Evolutionary conservation across 176 grass and related monocot genomes (phyloP), one percentile per base, ranked within the genome.

Genomic region (Lolium perenne): DNA sequence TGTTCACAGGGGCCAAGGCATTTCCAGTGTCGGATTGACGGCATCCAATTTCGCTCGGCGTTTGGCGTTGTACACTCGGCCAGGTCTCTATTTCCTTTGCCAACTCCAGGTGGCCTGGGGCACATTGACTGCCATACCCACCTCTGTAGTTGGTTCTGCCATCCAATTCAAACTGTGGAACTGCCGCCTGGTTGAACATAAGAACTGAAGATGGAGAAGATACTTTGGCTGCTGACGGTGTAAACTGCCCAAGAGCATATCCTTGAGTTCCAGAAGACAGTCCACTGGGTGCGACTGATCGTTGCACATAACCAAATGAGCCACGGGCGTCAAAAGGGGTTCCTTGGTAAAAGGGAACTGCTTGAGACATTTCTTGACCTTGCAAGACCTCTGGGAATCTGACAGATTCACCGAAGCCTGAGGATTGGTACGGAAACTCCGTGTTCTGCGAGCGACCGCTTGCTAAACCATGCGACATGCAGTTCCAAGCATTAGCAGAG

Each of bases 311-410:
- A 89, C 79, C 66, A 45, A 84, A 82, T n/a, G 64, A 7, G 46
- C 81, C 83, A 74, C 6, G 81, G 17, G 71, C 43, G 38, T 79
- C 84, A 29, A 81, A 88, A 60, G 63, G 8, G 48, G 12, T 18
- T 91, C 77, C 77, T 49, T 41, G 64, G 55, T 76, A 87, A 18
- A 75, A 86, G 48, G 88, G 79, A 71, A 53, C 58, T 50, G 46
- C 81, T 49, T 76, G 90, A 58, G 90, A 89, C 54, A 98, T 90
- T 99, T 99, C 97, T 99, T 99, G 97, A 96, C 97, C 94, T 98
- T 96, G 97, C 97, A 98, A 98, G 97, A 98, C 97, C 97, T 94
- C 89, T 83, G 82, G 85, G 94, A 94, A 94, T 77, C 84, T 69
- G 43, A 91, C 32, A 62, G 94, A 90, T 84, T 91, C 94, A 62